Evolutionary conservation across 1,139 yeast species (phyloP).

Genomic region (Scheffersomyces parashehatae): DNA sequence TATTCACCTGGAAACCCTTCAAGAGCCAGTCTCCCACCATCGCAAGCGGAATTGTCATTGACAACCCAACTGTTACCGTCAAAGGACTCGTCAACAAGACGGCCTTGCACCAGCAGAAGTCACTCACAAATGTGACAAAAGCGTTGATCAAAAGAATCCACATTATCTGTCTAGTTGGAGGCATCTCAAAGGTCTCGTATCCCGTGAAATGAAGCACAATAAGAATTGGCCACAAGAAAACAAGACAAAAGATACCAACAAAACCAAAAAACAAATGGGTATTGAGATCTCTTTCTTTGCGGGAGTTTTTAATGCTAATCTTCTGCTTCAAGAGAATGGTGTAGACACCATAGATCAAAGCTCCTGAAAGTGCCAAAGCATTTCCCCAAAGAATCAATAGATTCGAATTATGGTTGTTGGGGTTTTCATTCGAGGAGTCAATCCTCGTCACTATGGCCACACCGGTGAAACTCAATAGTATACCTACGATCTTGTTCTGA

Average conservation of each 20-base stretch:
- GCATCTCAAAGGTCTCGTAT: slow-evolving; percentile 71
- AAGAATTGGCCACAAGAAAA: slow-evolving; percentile 83
- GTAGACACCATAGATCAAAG: slow-evolving; percentile 86
- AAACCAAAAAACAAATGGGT: slow-evolving; percentile 91
- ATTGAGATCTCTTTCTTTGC: slow-evolving; percentile 71
- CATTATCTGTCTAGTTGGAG: slow-evolving; percentile 55
- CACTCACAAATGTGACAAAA: slow-evolving; percentile 77
- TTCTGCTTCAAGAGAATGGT: slow-evolving; percentile 78
- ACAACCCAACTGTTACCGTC: slow-evolving; percentile 91
- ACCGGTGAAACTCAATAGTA: slow-evolving; percentile 73
- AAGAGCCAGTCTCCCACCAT: slow-evolving; percentile 86
- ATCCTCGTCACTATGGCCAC: slow-evolving; percentile 74
- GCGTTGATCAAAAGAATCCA: slow-evolving; percentile 64
- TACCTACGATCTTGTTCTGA: slow-evolving; percentile 63
- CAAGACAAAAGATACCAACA: slow-evolving; percentile 80
- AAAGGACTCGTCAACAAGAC: slow-evolving; percentile 90
- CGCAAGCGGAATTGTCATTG: slow-evolving; percentile 91
- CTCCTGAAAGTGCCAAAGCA: slow-evolving; percentile 76
- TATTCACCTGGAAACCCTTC: slow-evolving; percentile 61
- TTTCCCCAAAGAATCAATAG: slow-evolving; percentile 68
- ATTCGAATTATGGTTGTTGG: slow-evolving; percentile 27
- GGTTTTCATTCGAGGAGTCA: slow-evolving; percentile 42
- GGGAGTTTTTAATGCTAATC: slow-evolving; percentile 46
- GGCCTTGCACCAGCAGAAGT: slow-evolving; percentile 94
- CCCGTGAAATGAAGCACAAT: slow-evolving; percentile 61